A percentile compares a stretch with the other conserved stretches of the same genome.
These are phyloP conservation scores for Alectoria sarmentosa DNA, from an alignment of 495 filamentous ascomycete species.

Conservation along the genomic window DNA sequence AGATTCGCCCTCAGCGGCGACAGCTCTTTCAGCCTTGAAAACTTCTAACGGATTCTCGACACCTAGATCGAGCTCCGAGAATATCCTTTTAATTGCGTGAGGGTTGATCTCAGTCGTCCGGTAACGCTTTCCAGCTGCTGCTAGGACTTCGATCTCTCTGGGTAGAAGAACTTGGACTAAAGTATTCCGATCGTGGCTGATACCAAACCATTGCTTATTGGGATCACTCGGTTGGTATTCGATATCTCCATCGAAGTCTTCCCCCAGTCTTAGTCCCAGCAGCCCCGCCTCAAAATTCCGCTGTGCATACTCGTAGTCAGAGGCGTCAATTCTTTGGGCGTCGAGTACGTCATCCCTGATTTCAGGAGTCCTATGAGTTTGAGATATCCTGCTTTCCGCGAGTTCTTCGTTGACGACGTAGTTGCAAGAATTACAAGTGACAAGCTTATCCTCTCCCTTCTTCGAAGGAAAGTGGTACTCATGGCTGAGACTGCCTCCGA, in stretches of 20 bases:
- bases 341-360: neutral
- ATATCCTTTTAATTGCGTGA: conserved; percentile 56
- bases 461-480: conserved; percentile 83
- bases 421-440: conserved; percentile 65
- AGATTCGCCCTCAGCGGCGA: neutral
- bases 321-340: neutral
- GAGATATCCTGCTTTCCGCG: conserved; percentile 33
- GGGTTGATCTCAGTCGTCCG: conserved; percentile 55
- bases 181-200: conserved; percentile 60
- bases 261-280: neutral
- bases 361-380: neutral
- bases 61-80: conserved; percentile 66
- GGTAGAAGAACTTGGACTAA: conserved; percentile 65
- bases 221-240: neutral
- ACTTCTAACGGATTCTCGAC: conserved; percentile 48
- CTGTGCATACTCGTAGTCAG: neutral
- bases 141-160: conserved; percentile 27
- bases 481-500: conserved; percentile 88
- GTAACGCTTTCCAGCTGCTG: conserved; percentile 22
- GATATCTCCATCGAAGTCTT: neutral
- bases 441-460: conserved; percentile 78
- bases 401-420: conserved; percentile 85
- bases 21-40: neutral
- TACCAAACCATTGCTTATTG: conserved; percentile 49
- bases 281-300: neutral